These are phyloP conservation scores for Hemileia vastatrix DNA, from an alignment of 1,284 basidiomycete species.

Conservation along the genomic window DNA sequence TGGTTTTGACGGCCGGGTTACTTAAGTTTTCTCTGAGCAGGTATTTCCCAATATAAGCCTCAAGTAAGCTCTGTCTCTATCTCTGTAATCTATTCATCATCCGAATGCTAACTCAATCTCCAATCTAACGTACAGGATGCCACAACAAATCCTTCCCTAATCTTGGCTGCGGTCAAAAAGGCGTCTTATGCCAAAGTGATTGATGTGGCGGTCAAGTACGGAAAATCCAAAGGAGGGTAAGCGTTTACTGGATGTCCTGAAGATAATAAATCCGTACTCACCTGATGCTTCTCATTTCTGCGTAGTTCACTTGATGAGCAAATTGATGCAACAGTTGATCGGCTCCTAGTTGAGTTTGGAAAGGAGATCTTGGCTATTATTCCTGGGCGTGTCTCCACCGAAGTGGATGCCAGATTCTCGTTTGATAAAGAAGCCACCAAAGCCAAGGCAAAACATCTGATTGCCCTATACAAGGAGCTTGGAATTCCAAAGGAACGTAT, in stretches of 20 bases:
- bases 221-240: constrained; percentile 60
- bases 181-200: constrained; percentile 74
- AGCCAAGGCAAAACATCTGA: constrained; percentile 60
- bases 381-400: constrained; percentile 96
- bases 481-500: constrained; percentile 81
- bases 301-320: constrained; percentile 32
- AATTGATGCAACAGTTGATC: constrained; percentile 31
- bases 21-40: not conserved
- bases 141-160: constrained; percentile 80
- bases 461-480: constrained; percentile 73
- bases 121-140: too few relatives aligned
- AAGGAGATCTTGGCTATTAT: constrained; percentile 90
- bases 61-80: constrained; percentile 8
- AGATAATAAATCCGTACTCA: not conserved
- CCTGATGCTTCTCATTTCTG: not conserved
- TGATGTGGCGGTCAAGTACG: constrained; percentile 69
- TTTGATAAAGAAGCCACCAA: constrained; percentile 91
- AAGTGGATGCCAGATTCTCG: constrained; percentile 93
- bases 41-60: constrained; percentile 22
- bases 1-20: not conserved
- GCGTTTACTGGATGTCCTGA: not conserved
- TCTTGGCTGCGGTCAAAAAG: constrained; percentile 88
- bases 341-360: constrained; percentile 70
- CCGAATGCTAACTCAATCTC: too few relatives aligned
- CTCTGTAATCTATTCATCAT: too few relatives aligned